Conservation (phyloP, 176 grass and related monocot genomes). For the Oryza coarctata region DNA sequence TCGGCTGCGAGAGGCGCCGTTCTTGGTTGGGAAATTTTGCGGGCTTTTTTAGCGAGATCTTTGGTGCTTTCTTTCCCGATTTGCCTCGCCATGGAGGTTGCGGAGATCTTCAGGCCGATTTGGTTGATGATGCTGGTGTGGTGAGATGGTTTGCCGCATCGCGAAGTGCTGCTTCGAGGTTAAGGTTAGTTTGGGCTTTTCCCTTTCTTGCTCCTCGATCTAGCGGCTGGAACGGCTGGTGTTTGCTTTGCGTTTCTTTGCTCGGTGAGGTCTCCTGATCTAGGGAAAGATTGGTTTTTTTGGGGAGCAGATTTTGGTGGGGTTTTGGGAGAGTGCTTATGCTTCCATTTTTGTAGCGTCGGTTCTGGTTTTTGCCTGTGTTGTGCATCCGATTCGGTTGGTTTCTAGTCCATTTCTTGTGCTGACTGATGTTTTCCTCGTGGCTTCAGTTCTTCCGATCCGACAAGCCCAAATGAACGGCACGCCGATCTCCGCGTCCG, state of each 20-base stretch:
- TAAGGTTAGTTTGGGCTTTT: slow-evolving; percentile 17
- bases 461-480: slow-evolving; percentile 39
- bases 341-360: slow-evolving; percentile 13
- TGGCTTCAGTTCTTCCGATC: slow-evolving; percentile 43
- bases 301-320: background rate
- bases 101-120: slow-evolving; percentile 38
- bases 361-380: background rate
- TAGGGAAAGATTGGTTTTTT: slow-evolving; percentile 10
- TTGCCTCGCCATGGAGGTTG: slow-evolving; percentile 18
- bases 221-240: background rate
- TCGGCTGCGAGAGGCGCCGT: background rate
- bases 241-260: slow-evolving; percentile 20
- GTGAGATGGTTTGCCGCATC: slow-evolving; percentile 49
- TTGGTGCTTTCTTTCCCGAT: background rate
- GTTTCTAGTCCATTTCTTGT: slow-evolving; percentile 38
- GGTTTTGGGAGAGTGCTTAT: background rate
- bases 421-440: background rate
- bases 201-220: slow-evolving; percentile 27
- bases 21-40: background rate
- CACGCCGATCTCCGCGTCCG: slow-evolving; percentile 42
- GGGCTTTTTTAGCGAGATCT: background rate
- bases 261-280: slow-evolving; percentile 27
- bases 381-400: slow-evolving; percentile 23
- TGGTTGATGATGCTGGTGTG: background rate
- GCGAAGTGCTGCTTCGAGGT: slow-evolving; percentile 30